phyloP scores from a whole-genome alignment of 2,329 filamentous ascomycete species.

The Boeremia lycopersici region DNA sequence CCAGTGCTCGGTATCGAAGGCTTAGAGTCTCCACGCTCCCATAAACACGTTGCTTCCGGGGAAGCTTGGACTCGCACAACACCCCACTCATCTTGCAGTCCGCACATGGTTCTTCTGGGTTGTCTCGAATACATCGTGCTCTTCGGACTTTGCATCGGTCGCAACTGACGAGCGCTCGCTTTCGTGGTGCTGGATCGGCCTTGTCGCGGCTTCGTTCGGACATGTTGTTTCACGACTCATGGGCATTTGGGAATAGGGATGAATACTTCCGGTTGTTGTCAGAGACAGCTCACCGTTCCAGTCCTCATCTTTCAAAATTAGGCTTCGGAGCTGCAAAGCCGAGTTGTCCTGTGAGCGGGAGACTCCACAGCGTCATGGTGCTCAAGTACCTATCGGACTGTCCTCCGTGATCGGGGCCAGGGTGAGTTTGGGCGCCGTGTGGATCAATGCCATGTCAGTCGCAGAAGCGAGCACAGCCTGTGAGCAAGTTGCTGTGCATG shows the following conservation, averaged over 20 bases:
- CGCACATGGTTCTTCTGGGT: constrained; percentile 44
- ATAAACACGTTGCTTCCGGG: constrained; percentile 54
- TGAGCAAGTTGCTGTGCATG: constrained; percentile 2
- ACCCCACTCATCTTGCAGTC: constrained; percentile 49
- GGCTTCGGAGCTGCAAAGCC: constrained; percentile 11
- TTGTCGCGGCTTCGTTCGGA: constrained; percentile 20
- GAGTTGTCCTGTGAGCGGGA: constrained; percentile 8
- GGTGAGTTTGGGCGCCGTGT: constrained; percentile 14
- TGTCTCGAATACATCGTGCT: constrained; percentile 37
- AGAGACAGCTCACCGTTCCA: constrained; percentile 5
- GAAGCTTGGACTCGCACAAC: constrained; percentile 51
- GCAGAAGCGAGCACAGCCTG: constrained; percentile 7
- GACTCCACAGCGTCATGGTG: constrained; percentile 17
- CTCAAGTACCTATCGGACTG: constrained; percentile 16
- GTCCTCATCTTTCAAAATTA: constrained; percentile 4
- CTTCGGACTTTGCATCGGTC: constrained; percentile 39
- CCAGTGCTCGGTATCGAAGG: constrained; percentile 51
- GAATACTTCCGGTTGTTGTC: constrained; percentile 14
- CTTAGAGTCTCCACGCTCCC: constrained; percentile 55
- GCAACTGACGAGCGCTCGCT: constrained; percentile 40
- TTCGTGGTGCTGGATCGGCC: constrained; percentile 28
- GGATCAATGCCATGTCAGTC: constrained; percentile 17
- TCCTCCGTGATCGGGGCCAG: constrained; percentile 16
- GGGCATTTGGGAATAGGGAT: constrained; percentile 4
- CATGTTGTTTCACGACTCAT: constrained; percentile 14